Conservation (phyloP, 345 rosid genomes). For the Euphorbia tirucalli region DNA sequence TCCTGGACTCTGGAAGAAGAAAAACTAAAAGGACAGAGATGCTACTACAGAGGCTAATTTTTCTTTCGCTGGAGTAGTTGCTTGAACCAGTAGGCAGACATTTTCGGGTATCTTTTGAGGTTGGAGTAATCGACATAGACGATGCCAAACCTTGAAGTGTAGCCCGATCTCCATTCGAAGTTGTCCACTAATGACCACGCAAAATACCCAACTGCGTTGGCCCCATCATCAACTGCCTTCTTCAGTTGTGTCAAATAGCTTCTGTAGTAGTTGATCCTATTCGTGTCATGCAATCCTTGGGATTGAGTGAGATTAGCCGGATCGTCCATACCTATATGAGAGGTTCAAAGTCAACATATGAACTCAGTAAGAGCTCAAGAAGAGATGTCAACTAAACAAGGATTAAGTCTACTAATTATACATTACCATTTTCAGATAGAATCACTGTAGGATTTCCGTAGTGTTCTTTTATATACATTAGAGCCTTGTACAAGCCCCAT, state of each 20-base stretch:
- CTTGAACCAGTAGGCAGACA: conserved; percentile 90
- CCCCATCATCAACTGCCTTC: conserved; percentile 83
- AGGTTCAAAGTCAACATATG: not conserved
- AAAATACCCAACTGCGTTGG: conserved; percentile 77
- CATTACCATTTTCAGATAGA: conserved; percentile 84
- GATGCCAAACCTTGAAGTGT: conserved; percentile 93
- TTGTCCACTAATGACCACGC: conserved; percentile 98
- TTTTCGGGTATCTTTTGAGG: conserved; percentile 82
- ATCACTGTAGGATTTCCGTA: conserved; percentile 88
- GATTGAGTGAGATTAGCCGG: conserved; percentile 73
- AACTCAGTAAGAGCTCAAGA: not conserved
- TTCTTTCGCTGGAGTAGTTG: conserved; percentile 47
- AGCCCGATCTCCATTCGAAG: conserved; percentile 90
- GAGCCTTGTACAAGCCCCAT: conserved; percentile 90
- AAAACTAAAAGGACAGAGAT: not conserved
- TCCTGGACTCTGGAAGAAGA: not conserved
- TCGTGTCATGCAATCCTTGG: conserved; percentile 71
- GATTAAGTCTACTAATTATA: not conserved
- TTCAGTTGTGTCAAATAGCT: conserved; percentile 72
- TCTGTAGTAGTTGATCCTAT: conserved; percentile 69
- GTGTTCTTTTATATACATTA: conserved; percentile 78
- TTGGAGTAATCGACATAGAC: conserved; percentile 72
- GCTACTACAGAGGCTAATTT: not conserved
- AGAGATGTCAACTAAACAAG: not conserved
- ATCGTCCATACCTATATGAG: conserved; percentile 76